These are phyloP conservation scores for Hemerocallis citrina DNA, from an alignment of 106 monocot genomes.

Conservation along the genomic window DNA sequence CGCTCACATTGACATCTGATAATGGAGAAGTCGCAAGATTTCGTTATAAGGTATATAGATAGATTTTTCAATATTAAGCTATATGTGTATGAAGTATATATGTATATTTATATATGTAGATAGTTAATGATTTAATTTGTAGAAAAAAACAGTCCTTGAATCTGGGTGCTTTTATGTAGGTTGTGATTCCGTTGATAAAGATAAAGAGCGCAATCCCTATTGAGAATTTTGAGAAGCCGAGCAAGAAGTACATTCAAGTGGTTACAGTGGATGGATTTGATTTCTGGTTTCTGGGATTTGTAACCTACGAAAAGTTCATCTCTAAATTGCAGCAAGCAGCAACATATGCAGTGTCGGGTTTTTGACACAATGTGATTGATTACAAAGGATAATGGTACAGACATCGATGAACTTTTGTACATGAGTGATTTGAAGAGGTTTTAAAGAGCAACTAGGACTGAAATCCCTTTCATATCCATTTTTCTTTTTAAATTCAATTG, in stretches of 20 bases:
- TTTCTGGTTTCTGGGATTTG: slow-evolving; percentile 68
- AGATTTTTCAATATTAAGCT: no score
- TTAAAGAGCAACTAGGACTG: no score
- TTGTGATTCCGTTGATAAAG: slow-evolving; percentile 23
- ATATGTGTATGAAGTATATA: no score
- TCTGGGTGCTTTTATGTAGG: slow-evolving; percentile 13
- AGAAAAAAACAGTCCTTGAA: background rate
- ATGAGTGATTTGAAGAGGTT: no score
- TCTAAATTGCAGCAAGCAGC: slow-evolving; percentile 25
- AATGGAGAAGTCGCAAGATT: slow-evolving; percentile 12
- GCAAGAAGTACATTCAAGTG: slow-evolving; percentile 50
- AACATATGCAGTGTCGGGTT: background rate
- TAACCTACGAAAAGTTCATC: slow-evolving; percentile 26
- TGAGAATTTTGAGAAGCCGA: slow-evolving; percentile 29
- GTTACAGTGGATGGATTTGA: slow-evolving; percentile 49
- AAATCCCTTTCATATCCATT: no score
- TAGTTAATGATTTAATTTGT: no score
- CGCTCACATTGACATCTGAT: slow-evolving; percentile 10
- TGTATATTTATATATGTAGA: no score
- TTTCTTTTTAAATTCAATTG: no score
- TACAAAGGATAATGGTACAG: no score
- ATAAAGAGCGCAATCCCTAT: slow-evolving; percentile 34
- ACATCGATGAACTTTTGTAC: no score
- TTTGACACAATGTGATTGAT: no score
- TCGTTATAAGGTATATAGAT: slow-evolving; percentile 31